Conservation (phyloP, 495 filamentous ascomycete species). For the Cercophora scortea region DNA sequence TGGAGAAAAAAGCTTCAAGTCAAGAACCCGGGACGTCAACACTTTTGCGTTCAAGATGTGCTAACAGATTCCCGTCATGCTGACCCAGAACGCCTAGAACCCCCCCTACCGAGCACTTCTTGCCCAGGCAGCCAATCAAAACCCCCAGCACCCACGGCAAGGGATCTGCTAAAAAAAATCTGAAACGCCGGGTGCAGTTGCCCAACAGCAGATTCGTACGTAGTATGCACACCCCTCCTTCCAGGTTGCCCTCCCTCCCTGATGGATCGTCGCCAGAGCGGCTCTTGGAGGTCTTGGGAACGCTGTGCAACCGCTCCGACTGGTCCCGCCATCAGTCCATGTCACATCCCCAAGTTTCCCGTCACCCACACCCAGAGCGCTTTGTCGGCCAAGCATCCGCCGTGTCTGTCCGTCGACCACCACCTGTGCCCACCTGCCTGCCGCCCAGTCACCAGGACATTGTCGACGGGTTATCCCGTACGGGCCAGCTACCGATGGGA, state of each 20-base stretch:
- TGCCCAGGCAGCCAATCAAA: conserved; percentile 7
- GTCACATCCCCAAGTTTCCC: too few relatives aligned
- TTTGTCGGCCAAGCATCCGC: too few relatives aligned
- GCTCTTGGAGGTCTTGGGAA: neutral
- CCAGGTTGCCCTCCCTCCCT: neutral
- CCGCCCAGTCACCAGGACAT: too few relatives aligned
- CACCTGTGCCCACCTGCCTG: too few relatives aligned
- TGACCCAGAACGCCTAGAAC: neutral
- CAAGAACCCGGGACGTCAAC: conserved; percentile 5
- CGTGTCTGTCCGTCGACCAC: too few relatives aligned
- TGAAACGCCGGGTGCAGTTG: conserved; percentile 12
- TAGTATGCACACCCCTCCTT: neutral
- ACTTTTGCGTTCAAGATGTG: conserved; percentile 7
- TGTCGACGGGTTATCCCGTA: too few relatives aligned
- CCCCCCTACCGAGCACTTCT: neutral
- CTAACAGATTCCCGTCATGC: conserved; percentile 12
- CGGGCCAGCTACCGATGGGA: too few relatives aligned
- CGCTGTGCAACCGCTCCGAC: neutral
- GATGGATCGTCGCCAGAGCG: neutral
- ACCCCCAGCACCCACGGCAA: neutral
- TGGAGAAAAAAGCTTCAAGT: neutral
- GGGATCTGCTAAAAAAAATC: conserved; percentile 8
- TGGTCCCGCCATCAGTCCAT: neutral
- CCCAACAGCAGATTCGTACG: conserved; percentile 1
- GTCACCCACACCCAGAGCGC: too few relatives aligned